A percentile compares a stretch with the other conserved stretches of the same genome.
Conservation (phyloP, 345 rosid species). For the Eucalyptus brandiana region DNA sequence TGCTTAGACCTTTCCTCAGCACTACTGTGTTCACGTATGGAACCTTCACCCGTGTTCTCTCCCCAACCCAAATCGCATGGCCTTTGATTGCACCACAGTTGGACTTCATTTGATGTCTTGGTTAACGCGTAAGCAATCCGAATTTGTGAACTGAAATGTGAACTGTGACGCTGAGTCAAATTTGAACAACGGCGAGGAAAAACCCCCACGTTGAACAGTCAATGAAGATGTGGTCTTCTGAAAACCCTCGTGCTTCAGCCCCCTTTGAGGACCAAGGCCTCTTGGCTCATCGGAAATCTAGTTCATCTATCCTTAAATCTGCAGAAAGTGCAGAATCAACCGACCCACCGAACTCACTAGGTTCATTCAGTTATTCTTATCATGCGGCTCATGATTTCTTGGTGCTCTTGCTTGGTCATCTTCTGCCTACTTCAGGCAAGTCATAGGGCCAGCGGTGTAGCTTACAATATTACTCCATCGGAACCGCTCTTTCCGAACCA, state of each 20-base stretch:
- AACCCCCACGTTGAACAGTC: neutral
- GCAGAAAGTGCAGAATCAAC: neutral
- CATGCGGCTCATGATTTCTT: too few relatives aligned
- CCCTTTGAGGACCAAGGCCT: neutral
- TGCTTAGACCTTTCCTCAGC: too few relatives aligned
- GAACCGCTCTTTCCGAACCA: neutral
- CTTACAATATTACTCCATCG: neutral
- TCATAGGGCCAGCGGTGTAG: neutral
- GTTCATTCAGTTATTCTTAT: neutral
- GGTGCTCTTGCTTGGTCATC: neutral
- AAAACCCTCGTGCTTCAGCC: too few relatives aligned
- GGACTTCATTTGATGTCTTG: too few relatives aligned
- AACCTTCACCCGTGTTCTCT: too few relatives aligned
- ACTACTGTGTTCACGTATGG: too few relatives aligned
- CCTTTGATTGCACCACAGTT: too few relatives aligned
- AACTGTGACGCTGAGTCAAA: neutral
- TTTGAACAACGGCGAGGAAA: neutral
- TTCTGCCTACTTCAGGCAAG: neutral
- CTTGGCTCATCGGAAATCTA: neutral
- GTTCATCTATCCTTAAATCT: neutral
- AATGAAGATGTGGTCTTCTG: too few relatives aligned
- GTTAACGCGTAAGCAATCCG: too few relatives aligned
- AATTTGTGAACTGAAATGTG: too few relatives aligned
- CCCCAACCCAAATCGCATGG: too few relatives aligned
- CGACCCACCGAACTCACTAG: neutral